phyloP scores from a whole-genome alignment of 208 protist genomes.

The Acanthamoeba castellanii region DNA sequence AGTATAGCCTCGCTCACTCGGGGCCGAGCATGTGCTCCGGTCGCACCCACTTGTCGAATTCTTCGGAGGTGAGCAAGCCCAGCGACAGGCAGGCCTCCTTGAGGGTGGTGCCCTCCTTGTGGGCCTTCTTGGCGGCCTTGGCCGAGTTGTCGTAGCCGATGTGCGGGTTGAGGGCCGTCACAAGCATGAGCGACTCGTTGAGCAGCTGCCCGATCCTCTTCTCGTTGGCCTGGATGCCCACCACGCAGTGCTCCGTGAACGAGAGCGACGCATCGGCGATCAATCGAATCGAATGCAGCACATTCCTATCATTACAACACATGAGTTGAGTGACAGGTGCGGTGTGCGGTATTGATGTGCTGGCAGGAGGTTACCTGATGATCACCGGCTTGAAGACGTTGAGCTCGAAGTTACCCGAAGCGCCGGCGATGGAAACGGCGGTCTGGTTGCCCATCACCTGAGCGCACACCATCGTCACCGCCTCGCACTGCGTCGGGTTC shows the following conservation, averaged over 20 bases:
- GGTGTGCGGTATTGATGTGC: too few species aligned
- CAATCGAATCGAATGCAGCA: constrained; percentile 90
- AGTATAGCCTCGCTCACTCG: background rate
- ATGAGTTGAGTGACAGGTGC: background rate
- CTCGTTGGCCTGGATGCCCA: constrained; percentile 90
- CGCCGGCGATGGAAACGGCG: constrained; percentile 90
- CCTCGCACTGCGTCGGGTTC: constrained; percentile 95
- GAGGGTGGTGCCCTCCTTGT: constrained; percentile 87
- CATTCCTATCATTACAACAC: constrained; percentile 35
- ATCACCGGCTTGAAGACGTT: constrained; percentile 97
- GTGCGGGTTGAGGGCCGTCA: constrained; percentile 94
- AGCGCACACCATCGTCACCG: constrained; percentile 94
- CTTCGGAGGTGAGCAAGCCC: constrained; percentile 70
- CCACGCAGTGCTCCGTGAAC: constrained; percentile 91
- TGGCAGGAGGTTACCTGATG: constrained; percentile 57
- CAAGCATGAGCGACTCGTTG: constrained; percentile 92
- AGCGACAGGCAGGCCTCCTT: constrained; percentile 86
- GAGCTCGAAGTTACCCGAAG: constrained; percentile 93
- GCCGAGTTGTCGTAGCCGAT: constrained; percentile 94
- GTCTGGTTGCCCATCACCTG: constrained; percentile 95
- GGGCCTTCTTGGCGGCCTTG: constrained; percentile 90
- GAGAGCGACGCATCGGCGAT: constrained; percentile 89
- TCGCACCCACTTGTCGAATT: constrained; percentile 68
- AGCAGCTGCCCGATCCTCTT: constrained; percentile 88
- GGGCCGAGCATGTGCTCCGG: constrained; percentile 73